Conservation (phyloP, 2,329 filamentous ascomycete genomes). For the Epichloe sp. region DNA sequence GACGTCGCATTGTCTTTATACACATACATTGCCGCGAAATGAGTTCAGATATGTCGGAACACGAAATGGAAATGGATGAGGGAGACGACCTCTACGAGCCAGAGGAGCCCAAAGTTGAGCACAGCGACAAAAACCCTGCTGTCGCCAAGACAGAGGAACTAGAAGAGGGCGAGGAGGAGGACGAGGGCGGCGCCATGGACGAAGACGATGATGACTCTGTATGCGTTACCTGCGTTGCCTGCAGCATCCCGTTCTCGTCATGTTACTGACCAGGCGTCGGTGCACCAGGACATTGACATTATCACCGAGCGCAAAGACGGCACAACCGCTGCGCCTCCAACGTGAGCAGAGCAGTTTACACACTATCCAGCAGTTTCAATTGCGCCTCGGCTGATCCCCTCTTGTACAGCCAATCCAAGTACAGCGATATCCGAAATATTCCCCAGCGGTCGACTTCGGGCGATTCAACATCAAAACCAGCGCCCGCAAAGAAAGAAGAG, state of each 20-base stretch:
- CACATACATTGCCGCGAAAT: neutral
- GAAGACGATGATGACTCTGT: conserved; percentile 41
- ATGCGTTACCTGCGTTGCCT: neutral
- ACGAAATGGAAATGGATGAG: conserved; percentile 52
- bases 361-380: neutral
- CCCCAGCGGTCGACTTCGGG: conserved; percentile 44
- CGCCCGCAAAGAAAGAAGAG: conserved; percentile 33
- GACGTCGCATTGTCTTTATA: no score
- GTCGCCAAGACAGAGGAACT: conserved; percentile 37
- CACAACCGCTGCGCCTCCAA: conserved; percentile 43
- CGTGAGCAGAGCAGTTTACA: conserved; percentile 30
- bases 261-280: neutral
- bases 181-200: conserved; percentile 46
- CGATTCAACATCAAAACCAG: conserved; percentile 33
- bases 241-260: neutral
- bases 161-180: conserved; percentile 52
- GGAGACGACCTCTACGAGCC: conserved; percentile 55
- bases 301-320: conserved; percentile 55
- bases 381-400: neutral
- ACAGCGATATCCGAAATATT: conserved; percentile 53
- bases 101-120: conserved; percentile 36
- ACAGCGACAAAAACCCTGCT: conserved; percentile 16
- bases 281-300: conserved; percentile 49
- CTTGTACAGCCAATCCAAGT: conserved; percentile 39
- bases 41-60: conserved; percentile 7